Base-by-base conservation (phyloP, 1,139 yeast genomes). In the Pichia sp. region DNA sequence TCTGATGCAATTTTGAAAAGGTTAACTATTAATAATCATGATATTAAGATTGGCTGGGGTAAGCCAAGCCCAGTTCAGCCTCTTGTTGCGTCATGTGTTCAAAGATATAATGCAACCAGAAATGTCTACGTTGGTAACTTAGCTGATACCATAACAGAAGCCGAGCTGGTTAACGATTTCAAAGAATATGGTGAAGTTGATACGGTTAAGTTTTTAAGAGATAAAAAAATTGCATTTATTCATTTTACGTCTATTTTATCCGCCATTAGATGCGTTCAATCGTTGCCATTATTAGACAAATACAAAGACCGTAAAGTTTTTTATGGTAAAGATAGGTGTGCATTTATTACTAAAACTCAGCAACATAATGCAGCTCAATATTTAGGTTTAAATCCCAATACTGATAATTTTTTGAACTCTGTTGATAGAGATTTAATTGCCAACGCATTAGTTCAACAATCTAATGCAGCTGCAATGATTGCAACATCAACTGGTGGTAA, bases 361-460 rank as follows among this genome's bases (percentile, higher is more conserved):
- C 96, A 89, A 67, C 97, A 90, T 63, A 89, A 90, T 65, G 97
- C 97, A 23, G 96, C 97, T 9, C 96, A 90, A 67, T 90, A 88
- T 64, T 71, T 90, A 52, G 97, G 97, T 2, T 75, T 89, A 57
- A 89, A 90, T 39, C 95, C 95, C 23, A 95, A 95, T 26, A 80
- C 83, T 79, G 96, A 86, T 62, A 89, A 85, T 62, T 72, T 86
- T 51, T 45, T 61, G 32, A 56, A 56, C 35, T 85, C 85, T 52
- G 88, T 90, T 23, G 96, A 89, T 64, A 57, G 66, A 40, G 68
- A 65, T 46, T 51, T 61, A 44, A 65, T 66, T 56, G 77, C 82
- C 1, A 71, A 75, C 41, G 83, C 84, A 3, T 70, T 79, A 55
- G 82, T 78, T 40, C 82, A 80, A 61, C 87, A 81, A 62, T 76